Conservation (phyloP, 768 basidiomycete genomes). For the Lanmaoa rubissima region DNA sequence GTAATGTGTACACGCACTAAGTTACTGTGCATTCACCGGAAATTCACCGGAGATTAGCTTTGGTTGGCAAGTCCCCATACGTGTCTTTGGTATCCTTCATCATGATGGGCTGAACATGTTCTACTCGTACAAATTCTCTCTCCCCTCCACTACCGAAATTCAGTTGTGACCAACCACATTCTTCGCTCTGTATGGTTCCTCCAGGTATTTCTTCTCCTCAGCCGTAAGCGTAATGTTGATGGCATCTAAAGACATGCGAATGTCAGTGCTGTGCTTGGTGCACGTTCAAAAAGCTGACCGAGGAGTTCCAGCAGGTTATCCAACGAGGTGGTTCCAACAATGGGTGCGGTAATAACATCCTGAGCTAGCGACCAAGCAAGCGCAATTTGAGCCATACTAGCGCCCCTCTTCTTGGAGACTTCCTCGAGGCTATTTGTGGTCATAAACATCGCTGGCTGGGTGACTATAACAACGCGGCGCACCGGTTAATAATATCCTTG, state of each 20-base stretch:
- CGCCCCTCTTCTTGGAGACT: constrained; percentile 1
- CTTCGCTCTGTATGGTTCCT: constrained; percentile 16
- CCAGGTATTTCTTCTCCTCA: constrained; percentile 10
- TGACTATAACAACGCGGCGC: not conserved
- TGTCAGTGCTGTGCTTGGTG: not conserved
- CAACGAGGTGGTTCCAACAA: constrained; percentile 9
- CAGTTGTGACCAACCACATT: constrained; percentile 44
- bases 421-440: constrained; percentile 4
- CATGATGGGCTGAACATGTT: not conserved
- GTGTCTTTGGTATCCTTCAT: not conserved
- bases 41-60: too few species aligned
- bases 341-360: constrained; percentile 7
- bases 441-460: not conserved
- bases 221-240: constrained; percentile 8
- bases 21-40: too few species aligned
- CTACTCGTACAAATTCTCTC: not conserved
- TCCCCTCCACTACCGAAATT: not conserved
- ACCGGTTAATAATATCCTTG: constrained; percentile 9
- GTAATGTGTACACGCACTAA: too few species aligned
- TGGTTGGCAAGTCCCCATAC: too few species aligned
- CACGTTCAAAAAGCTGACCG: not conserved
- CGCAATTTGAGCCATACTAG: constrained; percentile 1
- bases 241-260: not conserved
- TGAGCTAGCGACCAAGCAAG: constrained; percentile 6
- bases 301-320: constrained; percentile 10